phyloP scores from a whole-genome alignment of 257 asterid species.

The Marsdenia floribunda region DNA sequence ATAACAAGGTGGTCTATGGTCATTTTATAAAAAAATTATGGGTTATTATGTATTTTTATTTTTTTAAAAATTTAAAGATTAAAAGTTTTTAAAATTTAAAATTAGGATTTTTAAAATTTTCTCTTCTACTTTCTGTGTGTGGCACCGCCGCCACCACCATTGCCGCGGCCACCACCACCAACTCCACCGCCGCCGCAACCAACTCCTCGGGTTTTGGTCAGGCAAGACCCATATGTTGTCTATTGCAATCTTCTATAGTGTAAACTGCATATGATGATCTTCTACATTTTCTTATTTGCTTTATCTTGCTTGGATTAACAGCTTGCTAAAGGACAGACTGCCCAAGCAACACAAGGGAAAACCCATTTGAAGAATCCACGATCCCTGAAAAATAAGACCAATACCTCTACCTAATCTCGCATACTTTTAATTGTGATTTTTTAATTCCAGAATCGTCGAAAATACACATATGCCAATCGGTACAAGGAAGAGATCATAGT shows the following conservation, averaged over 20 bases:
- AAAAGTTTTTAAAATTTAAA: no score
- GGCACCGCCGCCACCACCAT: no score
- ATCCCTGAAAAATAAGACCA: slow-evolving; percentile 72
- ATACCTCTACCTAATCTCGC: slow-evolving; percentile 66
- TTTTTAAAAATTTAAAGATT: no score
- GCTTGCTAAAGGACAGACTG: slow-evolving; percentile 68
- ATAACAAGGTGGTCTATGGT: no score
- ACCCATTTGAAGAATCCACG: slow-evolving; percentile 95
- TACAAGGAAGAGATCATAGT: slow-evolving; percentile 65
- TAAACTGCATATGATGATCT: slow-evolving; percentile 5
- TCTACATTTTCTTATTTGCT: slow-evolving; percentile 14
- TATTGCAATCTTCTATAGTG: not conserved
- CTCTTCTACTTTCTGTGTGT: no score
- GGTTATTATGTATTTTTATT: no score
- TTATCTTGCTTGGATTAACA: slow-evolving; percentile 30
- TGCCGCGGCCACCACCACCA: no score
- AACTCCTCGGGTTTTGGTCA: no score
- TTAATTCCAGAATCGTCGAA: slow-evolving; percentile 67
- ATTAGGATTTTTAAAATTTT: no score
- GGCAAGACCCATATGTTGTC: no score
- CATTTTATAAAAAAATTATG: no score
- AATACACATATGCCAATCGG: slow-evolving; percentile 67
- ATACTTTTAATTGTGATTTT: slow-evolving; percentile 41
- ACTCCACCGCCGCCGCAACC: no score
- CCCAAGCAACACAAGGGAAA: slow-evolving; percentile 58